Evolutionary conservation across 2,329 filamentous ascomycete genomes (phyloP), one percentile per base, ranked within the genome.

Genomic region (Bipolaris gigantea): DNA sequence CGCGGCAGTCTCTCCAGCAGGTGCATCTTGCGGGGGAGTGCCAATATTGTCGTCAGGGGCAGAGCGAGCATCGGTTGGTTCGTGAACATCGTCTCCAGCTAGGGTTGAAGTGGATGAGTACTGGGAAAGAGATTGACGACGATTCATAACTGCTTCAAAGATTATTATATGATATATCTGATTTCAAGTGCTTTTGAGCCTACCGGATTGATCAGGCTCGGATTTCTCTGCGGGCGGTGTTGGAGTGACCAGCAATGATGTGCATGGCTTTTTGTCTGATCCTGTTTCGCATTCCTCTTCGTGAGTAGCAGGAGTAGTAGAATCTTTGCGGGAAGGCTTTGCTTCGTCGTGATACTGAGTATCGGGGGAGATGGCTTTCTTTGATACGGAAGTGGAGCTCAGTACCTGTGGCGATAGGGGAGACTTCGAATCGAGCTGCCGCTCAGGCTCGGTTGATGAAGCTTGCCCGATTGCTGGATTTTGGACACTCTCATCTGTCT

Each of bases 401-500:
- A 5, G 30, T 25, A 25, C 34, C 35, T 30, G 27, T 30, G 27
- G 27, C 10, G 33, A 46, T 3, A 23, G 32, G 15, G n/a, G n/a
- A 35, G 40, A 19, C 30, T 57, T 32, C 61, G 48, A 30, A 30
- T 30, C 53, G 30, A 50, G 44, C 38, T 52, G 60, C 40, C 35
- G 21, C 35, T 40, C 55, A 35, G 21, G 34, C n/a, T 38, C 32
- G 19, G 30, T 36, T 32, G 47, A 46, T 21, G 15, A 48, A 41
- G 19, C 23, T 27, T 46, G 35, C 21, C 42, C 18, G 27, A 15
- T 27, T 36, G 40, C 49, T 15, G 39, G 40, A 11, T 48, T 53
- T 56, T 62, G 58, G 62, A 45, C 57, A 34, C 32, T 39, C 27
- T 51, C 47, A 16, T 42, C 27, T 34, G 36, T 38, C 7, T 18